Conservation (phyloP, 1,284 basidiomycete genomes). For the Rhodotorula sp. region DNA sequence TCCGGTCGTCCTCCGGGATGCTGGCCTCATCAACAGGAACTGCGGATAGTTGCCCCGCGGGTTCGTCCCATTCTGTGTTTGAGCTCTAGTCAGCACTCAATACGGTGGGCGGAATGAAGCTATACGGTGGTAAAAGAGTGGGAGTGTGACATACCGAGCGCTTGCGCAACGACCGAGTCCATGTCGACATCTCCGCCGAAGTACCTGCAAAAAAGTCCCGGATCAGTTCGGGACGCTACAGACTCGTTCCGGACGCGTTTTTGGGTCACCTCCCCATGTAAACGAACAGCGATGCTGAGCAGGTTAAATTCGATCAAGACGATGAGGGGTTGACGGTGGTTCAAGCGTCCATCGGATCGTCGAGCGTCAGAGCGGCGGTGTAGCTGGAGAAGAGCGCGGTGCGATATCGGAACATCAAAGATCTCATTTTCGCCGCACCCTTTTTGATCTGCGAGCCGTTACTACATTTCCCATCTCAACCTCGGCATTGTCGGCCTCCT, state of each 20-base stretch:
- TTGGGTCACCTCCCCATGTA: slow-evolving; percentile 1
- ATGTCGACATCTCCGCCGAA: slow-evolving; percentile 97
- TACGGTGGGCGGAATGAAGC: neutral
- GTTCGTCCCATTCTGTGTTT: slow-evolving; percentile 69
- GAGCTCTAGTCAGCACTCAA: neutral
- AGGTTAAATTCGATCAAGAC: too few species aligned
- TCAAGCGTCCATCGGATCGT: too few species aligned
- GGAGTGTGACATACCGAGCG: slow-evolving; percentile 47
- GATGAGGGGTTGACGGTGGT: too few species aligned
- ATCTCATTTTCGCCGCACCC: too few species aligned
- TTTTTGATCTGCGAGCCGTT: too few species aligned
- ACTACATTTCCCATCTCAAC: too few species aligned
- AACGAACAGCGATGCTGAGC: too few species aligned
- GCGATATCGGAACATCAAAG: too few species aligned
- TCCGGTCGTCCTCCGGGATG: slow-evolving; percentile 67
- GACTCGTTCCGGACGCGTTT: neutral
- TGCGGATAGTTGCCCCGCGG: slow-evolving; percentile 79
- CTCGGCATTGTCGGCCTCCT: too few species aligned
- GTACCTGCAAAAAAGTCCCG: slow-evolving; percentile 55
- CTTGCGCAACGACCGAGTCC: slow-evolving; percentile 61
- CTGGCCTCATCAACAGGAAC: slow-evolving; percentile 74
- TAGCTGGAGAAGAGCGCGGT: too few species aligned
- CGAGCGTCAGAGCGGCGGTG: too few species aligned
- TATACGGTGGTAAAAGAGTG: slow-evolving; percentile 65
- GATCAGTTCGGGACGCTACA: too few species aligned